A percentile compares a stretch with the other conserved stretches of the same genome.
phyloP scores from a whole-genome alignment of 1,284 basidiomycete species.

The Moniliella sp. region DNA sequence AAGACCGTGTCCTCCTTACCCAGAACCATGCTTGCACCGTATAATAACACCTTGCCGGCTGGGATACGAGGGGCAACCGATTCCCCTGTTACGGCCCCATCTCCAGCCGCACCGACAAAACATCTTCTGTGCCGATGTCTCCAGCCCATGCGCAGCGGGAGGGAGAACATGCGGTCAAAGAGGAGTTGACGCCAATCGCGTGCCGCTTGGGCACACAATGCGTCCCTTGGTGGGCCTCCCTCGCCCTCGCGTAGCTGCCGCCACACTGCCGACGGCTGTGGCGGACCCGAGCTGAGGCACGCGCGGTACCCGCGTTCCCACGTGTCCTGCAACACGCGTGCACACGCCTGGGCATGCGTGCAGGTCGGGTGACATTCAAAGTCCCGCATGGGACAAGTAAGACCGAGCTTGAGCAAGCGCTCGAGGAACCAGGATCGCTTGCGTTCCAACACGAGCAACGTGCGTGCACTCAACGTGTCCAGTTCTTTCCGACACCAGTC shows the following conservation, averaged over 20 bases:
- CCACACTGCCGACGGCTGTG: conserved; percentile 39
- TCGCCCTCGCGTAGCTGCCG: conserved; percentile 13
- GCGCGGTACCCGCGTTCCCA: conserved; percentile 69
- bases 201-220: conserved; percentile 8
- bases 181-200: conserved; percentile 9
- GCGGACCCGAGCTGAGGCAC: conserved; percentile 66
- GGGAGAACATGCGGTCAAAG: conserved; percentile 15
- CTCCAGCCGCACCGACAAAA: too few species aligned
- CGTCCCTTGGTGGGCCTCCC: not conserved
- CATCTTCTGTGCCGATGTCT: too few species aligned
- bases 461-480: conserved; percentile 6
- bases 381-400: conserved; percentile 64
- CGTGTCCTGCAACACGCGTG: conserved; percentile 71
- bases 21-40: too few species aligned
- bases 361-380: conserved; percentile 54
- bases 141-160: too few species aligned
- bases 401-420: conserved; percentile 67
- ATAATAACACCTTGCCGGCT: too few species aligned
- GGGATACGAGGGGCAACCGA: too few species aligned
- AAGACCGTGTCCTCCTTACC: too few species aligned
- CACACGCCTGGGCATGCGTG: conserved; percentile 56
- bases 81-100: too few species aligned
- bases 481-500: conserved; percentile 12
- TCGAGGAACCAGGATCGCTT: conserved; percentile 41
- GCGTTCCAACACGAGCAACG: conserved; percentile 14